Base-by-base conservation (phyloP, 2,329 filamentous ascomycete genomes). In the Aureobasidium sp. region DNA sequence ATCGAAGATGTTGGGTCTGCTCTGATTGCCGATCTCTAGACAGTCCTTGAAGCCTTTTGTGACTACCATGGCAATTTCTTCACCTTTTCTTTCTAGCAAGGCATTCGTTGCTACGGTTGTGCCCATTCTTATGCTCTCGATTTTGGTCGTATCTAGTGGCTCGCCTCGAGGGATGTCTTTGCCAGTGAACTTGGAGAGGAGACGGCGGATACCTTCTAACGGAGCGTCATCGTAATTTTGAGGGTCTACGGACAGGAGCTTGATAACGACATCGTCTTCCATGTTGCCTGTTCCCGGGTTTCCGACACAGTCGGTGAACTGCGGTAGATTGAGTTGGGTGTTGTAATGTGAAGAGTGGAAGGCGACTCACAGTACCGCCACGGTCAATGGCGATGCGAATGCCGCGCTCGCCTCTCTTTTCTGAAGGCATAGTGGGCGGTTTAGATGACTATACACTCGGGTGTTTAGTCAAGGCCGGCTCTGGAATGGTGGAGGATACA, bases 71-170 rank as follows among this genome's bases (percentile, higher is more conserved):
- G 90, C 91, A 70, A 94, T 93, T 67, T 85, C 85, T 76, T 96
- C 91, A 51, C 92, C 92, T 74, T 96, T 96, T 62, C 92, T 81
- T 74, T 97, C 92, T 2, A 97, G 80, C 61, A 97, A 76, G 0
- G 92, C 92, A 73, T 97, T 97, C 0, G 92, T 97, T 10, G 92
- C 92, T 13, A 97, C 91, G 0, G 92, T 97, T 1, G 92, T 97
- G 48, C 92, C 92, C 92, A 97, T 97, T 51, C 92, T 87, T 72
- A 97, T 96, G 61, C 89, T 91, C 67, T 94, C 90, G 67, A 97
- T 95, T 69, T 86, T 77, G 21, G 85, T 84, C 1, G 91, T 96
- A 73, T 96, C 91, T 9, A 96, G 78, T 1, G 88, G 79, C 71
- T 91, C 80, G 30, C 90, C 91, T 51, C 91, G 85, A 3, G 90